Evolutionary conservation across 495 filamentous ascomycete genomes (phyloP), one percentile per base, ranked within the genome.

Genomic region (Aspergillus ellipticus): DNA sequence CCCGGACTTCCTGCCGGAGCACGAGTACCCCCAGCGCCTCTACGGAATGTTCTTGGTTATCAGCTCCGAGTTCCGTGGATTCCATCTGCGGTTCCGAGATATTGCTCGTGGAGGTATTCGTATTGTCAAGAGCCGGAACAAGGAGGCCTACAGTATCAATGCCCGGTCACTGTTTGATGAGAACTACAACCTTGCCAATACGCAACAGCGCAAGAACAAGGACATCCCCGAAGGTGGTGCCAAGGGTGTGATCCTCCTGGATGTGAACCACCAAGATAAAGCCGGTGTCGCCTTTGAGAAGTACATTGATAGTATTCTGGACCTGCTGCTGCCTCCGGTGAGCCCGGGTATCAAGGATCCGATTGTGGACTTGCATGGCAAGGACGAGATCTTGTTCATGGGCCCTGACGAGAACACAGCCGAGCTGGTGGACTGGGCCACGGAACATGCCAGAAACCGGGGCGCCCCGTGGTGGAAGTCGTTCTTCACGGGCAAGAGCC

Each of bases 401-500:
- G 94, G 94, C 20, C 94, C 94, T 2, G 94, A 98, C 61, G 94
- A 98, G 85, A 97, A 97, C 74, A 98, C 94, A 4, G 94, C 94
- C 29, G 91, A 96, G 63, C 80, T 98, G 46, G 94, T 98, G 33
- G 87, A 97, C 72, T 98, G 94, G 94, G 94, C 94, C 24, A 98
- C 94, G 3, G 89, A 92, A 70, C 94, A 98, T 70, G 95, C 94
- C 55, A 83, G 89, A 33, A 78, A 74, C 60, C 84, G 94, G 58
- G 92, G 92, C 51, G 95, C 95, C 21, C 89, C 90, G 21, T 97
- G 93, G 92, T 98, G 94, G 94, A 98, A 97, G 77, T 97, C 95
- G 0, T 98, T 98, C 84, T 97, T 98, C 79, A 98, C 94, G 2
- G 94, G 94, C 65, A 97, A 97, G 80, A 95, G 89, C 62, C 94